Conservation (phyloP, 176 grass and related monocot species). For the Raddia distichophylla region DNA sequence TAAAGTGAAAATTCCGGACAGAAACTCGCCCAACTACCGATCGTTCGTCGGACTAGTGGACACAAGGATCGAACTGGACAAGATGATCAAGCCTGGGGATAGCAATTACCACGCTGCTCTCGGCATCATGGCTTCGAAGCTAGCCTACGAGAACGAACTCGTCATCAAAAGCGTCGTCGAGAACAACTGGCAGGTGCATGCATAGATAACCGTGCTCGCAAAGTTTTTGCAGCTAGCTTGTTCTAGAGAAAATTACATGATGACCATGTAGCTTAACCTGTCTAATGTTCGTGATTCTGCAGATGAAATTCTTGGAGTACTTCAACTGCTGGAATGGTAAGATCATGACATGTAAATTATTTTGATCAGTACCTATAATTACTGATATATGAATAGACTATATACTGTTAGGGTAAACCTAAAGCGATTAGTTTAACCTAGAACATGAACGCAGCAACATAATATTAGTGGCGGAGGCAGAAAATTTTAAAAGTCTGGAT, state of each 20-base stretch:
- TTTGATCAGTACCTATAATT: too few species aligned
- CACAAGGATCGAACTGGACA: constrained; percentile 60
- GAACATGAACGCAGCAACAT: too few species aligned
- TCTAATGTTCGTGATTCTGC: background rate
- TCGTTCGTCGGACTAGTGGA: constrained; percentile 65
- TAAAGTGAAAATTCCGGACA: constrained; percentile 43
- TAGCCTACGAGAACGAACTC: constrained; percentile 77
- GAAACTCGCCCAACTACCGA: constrained; percentile 50
- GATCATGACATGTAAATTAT: background rate
- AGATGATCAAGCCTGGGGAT: constrained; percentile 53
- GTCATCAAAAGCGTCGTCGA: constrained; percentile 43
- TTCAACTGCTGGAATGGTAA: constrained; percentile 94
- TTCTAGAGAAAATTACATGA: background rate
- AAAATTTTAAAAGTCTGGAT: too few species aligned
- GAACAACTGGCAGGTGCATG: constrained; percentile 56
- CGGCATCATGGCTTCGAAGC: constrained; percentile 73
- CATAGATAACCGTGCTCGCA: background rate
- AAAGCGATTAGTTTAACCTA: too few species aligned
- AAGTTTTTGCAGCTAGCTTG: background rate
- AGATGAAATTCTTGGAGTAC: constrained; percentile 77
- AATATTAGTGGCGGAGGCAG: too few species aligned
- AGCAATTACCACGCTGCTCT: constrained; percentile 60
- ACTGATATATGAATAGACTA: too few species aligned
- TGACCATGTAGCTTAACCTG: background rate
- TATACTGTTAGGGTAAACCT: too few species aligned